A percentile compares a stretch with the other conserved stretches of the same genome.
phyloP scores from a whole-genome alignment of 2,329 filamentous ascomycete genomes.

The Boeremia lycopersici region DNA sequence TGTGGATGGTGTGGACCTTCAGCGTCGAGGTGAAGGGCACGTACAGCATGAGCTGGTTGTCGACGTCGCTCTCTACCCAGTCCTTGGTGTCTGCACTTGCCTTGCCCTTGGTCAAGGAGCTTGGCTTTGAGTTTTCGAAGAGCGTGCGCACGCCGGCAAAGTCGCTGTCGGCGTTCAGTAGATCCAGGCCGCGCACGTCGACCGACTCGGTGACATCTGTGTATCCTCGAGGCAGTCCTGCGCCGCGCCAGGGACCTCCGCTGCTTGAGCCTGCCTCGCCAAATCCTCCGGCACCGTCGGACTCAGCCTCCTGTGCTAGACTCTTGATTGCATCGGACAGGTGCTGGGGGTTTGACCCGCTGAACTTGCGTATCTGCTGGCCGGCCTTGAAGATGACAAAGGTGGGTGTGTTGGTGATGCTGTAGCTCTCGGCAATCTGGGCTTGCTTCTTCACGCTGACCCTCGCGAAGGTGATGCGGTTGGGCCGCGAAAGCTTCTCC shows the following conservation, averaged over 20 bases:
- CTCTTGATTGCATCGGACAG: constrained; percentile 75
- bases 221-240: constrained; percentile 78
- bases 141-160: constrained; percentile 74
- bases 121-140: constrained; percentile 73
- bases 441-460: constrained; percentile 80
- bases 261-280: constrained; percentile 52
- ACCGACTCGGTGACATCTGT: constrained; percentile 81
- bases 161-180: constrained; percentile 84
- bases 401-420: constrained; percentile 81
- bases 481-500: constrained; percentile 69
- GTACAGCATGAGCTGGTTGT: constrained; percentile 94
- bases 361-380: constrained; percentile 69
- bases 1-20: constrained; percentile 85
- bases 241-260: constrained; percentile 71
- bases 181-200: constrained; percentile 78
- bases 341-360: constrained; percentile 74
- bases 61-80: constrained; percentile 95
- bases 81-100: constrained; percentile 64
- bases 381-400: constrained; percentile 81
- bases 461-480: constrained; percentile 82
- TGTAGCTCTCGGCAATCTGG: constrained; percentile 75
- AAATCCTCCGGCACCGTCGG: constrained; percentile 51
- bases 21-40: constrained; percentile 85
- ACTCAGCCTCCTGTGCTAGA: constrained; percentile 68
- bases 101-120: constrained; percentile 58